Evolutionary conservation across 257 asterid genomes (phyloP).

Genomic region (Vinca minor): DNA sequence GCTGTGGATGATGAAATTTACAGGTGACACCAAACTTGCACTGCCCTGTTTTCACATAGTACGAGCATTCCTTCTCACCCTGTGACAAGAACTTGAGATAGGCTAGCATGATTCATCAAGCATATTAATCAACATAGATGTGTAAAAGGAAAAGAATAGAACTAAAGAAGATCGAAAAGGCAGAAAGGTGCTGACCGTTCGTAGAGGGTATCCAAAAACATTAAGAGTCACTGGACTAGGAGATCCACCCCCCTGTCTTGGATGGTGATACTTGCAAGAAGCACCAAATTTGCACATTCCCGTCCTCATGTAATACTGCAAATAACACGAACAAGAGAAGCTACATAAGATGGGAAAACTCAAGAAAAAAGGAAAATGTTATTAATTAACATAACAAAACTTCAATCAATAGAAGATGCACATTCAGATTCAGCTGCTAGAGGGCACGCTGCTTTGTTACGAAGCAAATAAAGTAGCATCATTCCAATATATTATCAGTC

Average conservation of each 20-base stretch:
- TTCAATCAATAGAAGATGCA: not conserved
- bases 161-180: slow-evolving; percentile 10
- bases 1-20: slow-evolving; percentile 96
- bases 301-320: slow-evolving; percentile 84
- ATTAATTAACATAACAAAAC: not conserved
- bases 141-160: slow-evolving; percentile 10
- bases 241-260: slow-evolving; percentile 73
- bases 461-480: no score
- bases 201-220: slow-evolving; percentile 71
- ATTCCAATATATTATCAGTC: not conserved
- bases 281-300: slow-evolving; percentile 89
- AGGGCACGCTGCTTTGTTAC: not conserved
- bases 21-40: slow-evolving; percentile 92
- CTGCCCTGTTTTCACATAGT: slow-evolving; percentile 74
- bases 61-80: slow-evolving; percentile 95
- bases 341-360: not conserved
- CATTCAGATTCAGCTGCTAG: not conserved
- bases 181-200: slow-evolving; percentile 50
- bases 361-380: not conserved
- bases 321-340: slow-evolving; percentile 7
- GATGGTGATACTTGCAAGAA: slow-evolving; percentile 96
- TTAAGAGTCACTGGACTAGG: slow-evolving; percentile 50
- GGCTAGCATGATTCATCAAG: slow-evolving; percentile 14
- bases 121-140: slow-evolving; percentile 15
- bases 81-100: slow-evolving; percentile 36